phyloP scores from a whole-genome alignment of 1,139 yeast species.

The Geotrichum restrictum region DNA sequence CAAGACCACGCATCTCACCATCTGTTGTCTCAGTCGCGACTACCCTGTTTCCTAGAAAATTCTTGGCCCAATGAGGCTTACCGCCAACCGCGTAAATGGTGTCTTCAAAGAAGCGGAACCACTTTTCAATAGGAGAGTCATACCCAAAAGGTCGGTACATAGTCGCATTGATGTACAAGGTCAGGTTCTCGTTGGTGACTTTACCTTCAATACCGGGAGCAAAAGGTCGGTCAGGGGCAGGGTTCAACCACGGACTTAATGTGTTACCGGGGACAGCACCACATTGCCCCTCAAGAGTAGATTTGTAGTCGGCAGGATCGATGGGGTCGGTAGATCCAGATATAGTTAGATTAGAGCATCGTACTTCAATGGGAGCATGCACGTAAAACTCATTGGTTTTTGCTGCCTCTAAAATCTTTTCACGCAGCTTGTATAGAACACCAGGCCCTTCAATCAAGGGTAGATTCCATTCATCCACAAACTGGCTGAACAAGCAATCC shows the following conservation, averaged over 20 bases:
- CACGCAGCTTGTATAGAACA: constrained; percentile 60
- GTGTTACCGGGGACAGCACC: constrained; percentile 87
- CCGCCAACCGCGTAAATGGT: constrained; percentile 77
- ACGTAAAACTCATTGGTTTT: constrained; percentile 62
- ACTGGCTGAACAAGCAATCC: constrained; percentile 94
- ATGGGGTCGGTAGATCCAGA: constrained; percentile 35
- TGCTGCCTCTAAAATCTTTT: constrained; percentile 60
- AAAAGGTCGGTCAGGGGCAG: constrained; percentile 64
- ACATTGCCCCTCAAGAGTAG: constrained; percentile 24
- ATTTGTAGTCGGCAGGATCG: constrained; percentile 21
- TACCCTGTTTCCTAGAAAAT: constrained; percentile 61
- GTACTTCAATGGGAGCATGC: constrained; percentile 92
- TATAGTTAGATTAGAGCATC: constrained; percentile 79
- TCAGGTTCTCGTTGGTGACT: constrained; percentile 66
- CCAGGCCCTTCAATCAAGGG: constrained; percentile 76
- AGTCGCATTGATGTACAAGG: constrained; percentile 86
- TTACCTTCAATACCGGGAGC: constrained; percentile 40
- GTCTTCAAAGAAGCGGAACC: constrained; percentile 82
- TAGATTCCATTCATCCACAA: constrained; percentile 94
- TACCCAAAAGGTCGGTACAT: constrained; percentile 88
- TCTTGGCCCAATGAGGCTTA: constrained; percentile 99
- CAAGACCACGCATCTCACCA: constrained; percentile 78
- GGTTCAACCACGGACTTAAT: constrained; percentile 74
- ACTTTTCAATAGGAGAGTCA: constrained; percentile 67
- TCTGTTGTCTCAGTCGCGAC: constrained; percentile 36